Evolutionary conservation across 106 monocot genomes (phyloP), one percentile per base, ranked within the genome.

Genomic region (Vanilla planifolia): DNA sequence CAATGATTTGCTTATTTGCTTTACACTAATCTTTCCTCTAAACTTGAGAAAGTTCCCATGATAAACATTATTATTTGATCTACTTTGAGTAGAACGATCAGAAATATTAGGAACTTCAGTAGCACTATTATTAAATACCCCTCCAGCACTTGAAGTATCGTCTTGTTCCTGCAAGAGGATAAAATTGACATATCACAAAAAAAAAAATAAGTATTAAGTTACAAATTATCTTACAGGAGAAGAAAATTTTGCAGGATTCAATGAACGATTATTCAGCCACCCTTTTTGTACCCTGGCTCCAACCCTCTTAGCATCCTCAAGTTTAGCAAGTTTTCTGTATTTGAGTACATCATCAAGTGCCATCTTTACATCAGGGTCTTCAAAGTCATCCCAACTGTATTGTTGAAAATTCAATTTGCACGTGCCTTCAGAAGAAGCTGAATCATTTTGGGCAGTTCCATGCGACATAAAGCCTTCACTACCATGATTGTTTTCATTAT

Each of bases 321-420:
- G n/a, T 52, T 77, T 91, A 39, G 73, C 71, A 33, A 72, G 56
- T 46, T 36, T 79, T 43, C 48, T 96, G 76, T 63, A 82, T 47
- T 48, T 77, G 64, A 96, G 70, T 24, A 87, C 84, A 58, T 96
- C 84, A 57, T 96, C 77, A 62, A 96, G 22, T 48, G 89, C 90
- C 62, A 73, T 55, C 57, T 77, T 87, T 52, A 91, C 51, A 0
- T 72, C 68, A 48, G 73, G 73, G 57, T 87, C 84, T 40, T 79
- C 87, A 75, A 87, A 91, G 72, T 96, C 55, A 74, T 83, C 95
- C 96, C 96, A 96, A 46, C 22, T 39, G 29, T 51, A 41, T 16
- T 22, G 59, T 29, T 63, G 62, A 4, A n/a, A 48, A 51, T 67
- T 60, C 62, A 57, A 33, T 17, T 59, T 41, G 29, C 19, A 67